Evolutionary conservation across 2,329 filamentous ascomycete genomes (phyloP), one percentile per base, ranked within the genome.

Genomic region (Fusarium nygamai): DNA sequence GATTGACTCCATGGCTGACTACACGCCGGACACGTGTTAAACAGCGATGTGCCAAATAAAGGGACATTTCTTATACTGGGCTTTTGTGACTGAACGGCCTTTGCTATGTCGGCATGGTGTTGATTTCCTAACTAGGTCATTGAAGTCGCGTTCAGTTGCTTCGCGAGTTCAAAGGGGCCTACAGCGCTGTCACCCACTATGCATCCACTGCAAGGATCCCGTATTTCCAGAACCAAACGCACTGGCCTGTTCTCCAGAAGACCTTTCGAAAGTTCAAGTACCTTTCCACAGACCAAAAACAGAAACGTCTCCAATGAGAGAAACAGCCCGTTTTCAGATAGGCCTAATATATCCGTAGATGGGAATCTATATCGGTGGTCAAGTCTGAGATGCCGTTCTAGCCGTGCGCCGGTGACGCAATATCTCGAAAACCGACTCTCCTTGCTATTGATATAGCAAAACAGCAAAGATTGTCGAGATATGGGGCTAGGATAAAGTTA

Each of bases 291-390:
- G 14, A 17, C 10, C 3, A 39, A 22, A 22, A 7, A 2, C 16
- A 2, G 5, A n/a, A 14, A 22, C 14, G 3, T 16, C 8, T 39
- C 20, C 3, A 29, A 8, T 3, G 8, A 2, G 14, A 19, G 10
- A 6, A 17, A 39, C 5, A n/a, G 1, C 3, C 20, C 9, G 3
- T n/a, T 10, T 6, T n/a, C 4, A 10, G 6, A 19, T 24, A 34
- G 16, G 8, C 17, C 31, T 24, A 4, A 14, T 24, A 51, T 29
- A 19, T 41, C 11, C 14, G 8, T 24, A 14, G 34, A n/a, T n/a
- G 24, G 3, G 34, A 56, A 10, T 17, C 2, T n/a, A 13, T n/a
- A 29, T 41, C 3, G 20, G 10, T 29, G 20, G 24, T 5, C 8
- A 27, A 7, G 24, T 29, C 8, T 56, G 19, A 41, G 34, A 14